Percentiles rank a stretch among this genome's conserved stretches.
phyloP scores from a whole-genome alignment of 352 stramenopile species.

The Globisporangium middletonii region DNA sequence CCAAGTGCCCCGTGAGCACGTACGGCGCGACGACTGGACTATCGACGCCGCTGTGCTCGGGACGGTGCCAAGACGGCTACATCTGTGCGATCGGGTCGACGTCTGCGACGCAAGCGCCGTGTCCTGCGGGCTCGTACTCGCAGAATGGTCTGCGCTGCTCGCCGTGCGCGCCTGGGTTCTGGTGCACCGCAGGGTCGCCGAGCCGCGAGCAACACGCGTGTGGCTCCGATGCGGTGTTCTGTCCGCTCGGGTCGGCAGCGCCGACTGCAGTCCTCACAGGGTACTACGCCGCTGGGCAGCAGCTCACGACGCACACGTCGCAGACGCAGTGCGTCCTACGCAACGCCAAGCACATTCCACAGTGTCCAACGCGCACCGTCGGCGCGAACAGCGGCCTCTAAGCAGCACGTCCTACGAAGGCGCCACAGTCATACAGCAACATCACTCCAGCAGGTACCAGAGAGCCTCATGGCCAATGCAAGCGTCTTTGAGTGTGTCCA shows the following conservation, averaged over 20 bases:
- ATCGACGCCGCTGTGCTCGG: slow-evolving; percentile 33
- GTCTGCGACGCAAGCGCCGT: slow-evolving; percentile 35
- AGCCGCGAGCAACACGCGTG: slow-evolving; percentile 48
- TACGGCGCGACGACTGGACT: slow-evolving; percentile 46
- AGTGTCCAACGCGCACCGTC: slow-evolving; percentile 51
- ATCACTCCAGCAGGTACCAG: no score
- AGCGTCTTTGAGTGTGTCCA: no score
- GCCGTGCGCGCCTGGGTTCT: slow-evolving; percentile 53
- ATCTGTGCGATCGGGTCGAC: slow-evolving; percentile 41
- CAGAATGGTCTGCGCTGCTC: slow-evolving; percentile 45
- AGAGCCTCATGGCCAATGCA: no score
- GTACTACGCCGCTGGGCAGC: slow-evolving; percentile 37
- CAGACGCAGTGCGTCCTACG: slow-evolving; percentile 33
- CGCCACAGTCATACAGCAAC: no score
- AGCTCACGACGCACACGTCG: slow-evolving; percentile 28
- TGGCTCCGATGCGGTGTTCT: slow-evolving; percentile 34
- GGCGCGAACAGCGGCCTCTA: slow-evolving; percentile 31
- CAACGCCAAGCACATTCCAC: slow-evolving; percentile 38
- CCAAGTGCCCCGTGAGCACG: slow-evolving; percentile 45
- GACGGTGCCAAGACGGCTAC: slow-evolving; percentile 47
- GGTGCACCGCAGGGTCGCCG: slow-evolving; percentile 35
- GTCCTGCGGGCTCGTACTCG: slow-evolving; percentile 50
- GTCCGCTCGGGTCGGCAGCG: slow-evolving; percentile 40
- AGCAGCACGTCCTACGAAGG: background rate
- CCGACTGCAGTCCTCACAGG: slow-evolving; percentile 23